These are phyloP conservation scores for Verticillium nonalfalfae DNA, from an alignment of 2,329 filamentous ascomycete genomes.

Conservation along the genomic window DNA sequence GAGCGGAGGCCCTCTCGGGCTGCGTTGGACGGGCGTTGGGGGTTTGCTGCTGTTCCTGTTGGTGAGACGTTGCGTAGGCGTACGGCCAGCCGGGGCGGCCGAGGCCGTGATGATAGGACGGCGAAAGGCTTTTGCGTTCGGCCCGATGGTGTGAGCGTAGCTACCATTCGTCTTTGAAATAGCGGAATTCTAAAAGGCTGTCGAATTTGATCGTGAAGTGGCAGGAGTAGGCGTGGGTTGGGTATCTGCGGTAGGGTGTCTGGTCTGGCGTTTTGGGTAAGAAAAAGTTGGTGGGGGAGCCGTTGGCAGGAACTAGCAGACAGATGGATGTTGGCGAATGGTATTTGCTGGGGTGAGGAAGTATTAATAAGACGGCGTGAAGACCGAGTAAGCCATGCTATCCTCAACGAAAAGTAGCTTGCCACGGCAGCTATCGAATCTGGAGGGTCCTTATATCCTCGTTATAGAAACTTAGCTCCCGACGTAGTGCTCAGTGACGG, in stretches of 20 bases:
- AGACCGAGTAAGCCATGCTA: constrained; percentile 11
- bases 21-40: constrained; percentile 26
- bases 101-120: constrained; percentile 7
- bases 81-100: constrained; percentile 14
- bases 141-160: constrained; percentile 16
- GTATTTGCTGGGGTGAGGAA: constrained; percentile 2
- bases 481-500: background rate
- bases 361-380: constrained; percentile 10
- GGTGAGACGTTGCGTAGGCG: constrained; percentile 15
- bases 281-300: constrained; percentile 4
- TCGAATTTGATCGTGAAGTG: background rate
- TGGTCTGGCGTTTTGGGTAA: constrained; percentile 1
- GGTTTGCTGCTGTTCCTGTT: constrained; percentile 5
- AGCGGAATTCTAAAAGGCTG: background rate
- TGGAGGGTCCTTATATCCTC: constrained; percentile 7
- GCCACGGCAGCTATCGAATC: constrained; percentile 17
- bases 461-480: background rate
- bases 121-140: constrained; percentile 10
- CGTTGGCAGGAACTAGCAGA: constrained; percentile 5
- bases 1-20: constrained; percentile 47
- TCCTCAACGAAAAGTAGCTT: constrained; percentile 6
- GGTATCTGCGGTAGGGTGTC: background rate
- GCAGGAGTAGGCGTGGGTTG: background rate
- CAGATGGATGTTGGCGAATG: constrained; percentile 7
- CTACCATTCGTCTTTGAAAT: constrained; percentile 18